Conservation (phyloP, 352 stramenopile species). For the Halophytophthora polymorphica region DNA sequence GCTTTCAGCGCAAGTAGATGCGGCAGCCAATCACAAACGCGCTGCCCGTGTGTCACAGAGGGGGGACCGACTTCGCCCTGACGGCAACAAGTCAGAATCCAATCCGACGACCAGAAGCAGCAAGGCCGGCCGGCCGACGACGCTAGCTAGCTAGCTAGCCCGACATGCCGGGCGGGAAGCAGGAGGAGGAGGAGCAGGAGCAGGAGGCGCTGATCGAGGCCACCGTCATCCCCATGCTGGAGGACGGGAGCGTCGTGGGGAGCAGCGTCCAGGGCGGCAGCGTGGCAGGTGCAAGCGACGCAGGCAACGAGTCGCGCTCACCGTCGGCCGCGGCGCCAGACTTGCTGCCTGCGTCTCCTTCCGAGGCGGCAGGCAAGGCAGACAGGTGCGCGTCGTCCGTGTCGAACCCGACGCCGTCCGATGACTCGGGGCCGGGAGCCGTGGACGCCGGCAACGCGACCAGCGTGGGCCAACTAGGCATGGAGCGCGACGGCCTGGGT, state of each 20-base stretch:
- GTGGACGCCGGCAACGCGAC: neutral
- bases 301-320: too few species aligned
- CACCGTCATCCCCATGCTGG: slow-evolving; percentile 6
- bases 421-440: neutral
- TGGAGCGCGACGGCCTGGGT: slow-evolving; percentile 63
- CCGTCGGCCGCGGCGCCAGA: neutral
- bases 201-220: slow-evolving; percentile 1
- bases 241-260: neutral
- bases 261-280: neutral
- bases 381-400: neutral
- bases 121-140: too few species aligned
- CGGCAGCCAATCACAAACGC: too few species aligned
- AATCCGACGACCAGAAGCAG: too few species aligned
- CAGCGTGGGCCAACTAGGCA: slow-evolving; percentile 22
- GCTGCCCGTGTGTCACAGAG: too few species aligned
- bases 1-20: too few species aligned
- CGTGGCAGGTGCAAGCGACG: neutral
- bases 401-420: neutral
- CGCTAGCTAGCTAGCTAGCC: too few species aligned
- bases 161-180: too few species aligned
- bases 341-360: slow-evolving; percentile 1
- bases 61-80: too few species aligned
- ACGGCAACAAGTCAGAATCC: too few species aligned
- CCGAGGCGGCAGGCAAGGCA: neutral
- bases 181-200: neutral